Evolutionary conservation across 208 protist species (phyloP).

Genomic region (Strigomonas galati): DNA sequence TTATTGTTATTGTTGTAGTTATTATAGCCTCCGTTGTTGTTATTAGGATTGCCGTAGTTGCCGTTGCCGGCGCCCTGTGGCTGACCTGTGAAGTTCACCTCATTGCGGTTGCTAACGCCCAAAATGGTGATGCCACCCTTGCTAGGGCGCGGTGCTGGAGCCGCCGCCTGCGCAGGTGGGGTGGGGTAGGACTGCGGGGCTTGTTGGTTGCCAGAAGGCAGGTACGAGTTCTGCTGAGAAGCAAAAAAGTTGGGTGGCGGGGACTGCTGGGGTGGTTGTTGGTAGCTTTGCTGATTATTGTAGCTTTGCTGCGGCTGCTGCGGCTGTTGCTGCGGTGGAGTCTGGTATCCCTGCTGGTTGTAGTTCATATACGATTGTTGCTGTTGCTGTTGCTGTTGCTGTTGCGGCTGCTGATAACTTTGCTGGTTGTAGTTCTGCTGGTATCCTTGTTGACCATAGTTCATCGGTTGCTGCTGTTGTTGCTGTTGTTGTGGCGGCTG

Average conservation of each 20-base stretch:
- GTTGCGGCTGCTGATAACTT: not conserved
- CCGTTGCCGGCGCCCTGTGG: not conserved
- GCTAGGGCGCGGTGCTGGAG: not conserved
- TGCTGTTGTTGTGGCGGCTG: not conserved
- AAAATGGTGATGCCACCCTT: not conserved
- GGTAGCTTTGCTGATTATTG: not conserved
- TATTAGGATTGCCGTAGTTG: not conserved
- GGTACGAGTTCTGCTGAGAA: too few relatives aligned
- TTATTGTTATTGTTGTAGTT: constrained; percentile 17
- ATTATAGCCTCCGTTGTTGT: constrained; percentile 4
- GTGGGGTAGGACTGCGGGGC: not conserved
- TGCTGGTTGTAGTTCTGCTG: not conserved
- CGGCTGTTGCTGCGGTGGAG: not conserved
- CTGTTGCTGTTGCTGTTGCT: constrained; percentile 3
- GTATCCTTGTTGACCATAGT: constrained; percentile 5
- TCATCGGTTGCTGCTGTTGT: constrained; percentile 2
- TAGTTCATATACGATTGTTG: not conserved
- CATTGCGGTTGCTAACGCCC: too few relatives aligned
- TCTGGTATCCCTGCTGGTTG: constrained; percentile 8
- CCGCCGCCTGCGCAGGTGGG: not conserved
- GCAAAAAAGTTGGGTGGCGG: constrained; percentile 2
- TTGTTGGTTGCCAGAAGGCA: too few relatives aligned
- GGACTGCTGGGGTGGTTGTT: constrained; percentile 1
- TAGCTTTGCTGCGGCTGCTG: constrained; percentile 1
- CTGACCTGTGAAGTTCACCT: too few relatives aligned